phyloP scores from a whole-genome alignment of 73 alveolate genomes.

The Blepharisma stoltei region DNA sequence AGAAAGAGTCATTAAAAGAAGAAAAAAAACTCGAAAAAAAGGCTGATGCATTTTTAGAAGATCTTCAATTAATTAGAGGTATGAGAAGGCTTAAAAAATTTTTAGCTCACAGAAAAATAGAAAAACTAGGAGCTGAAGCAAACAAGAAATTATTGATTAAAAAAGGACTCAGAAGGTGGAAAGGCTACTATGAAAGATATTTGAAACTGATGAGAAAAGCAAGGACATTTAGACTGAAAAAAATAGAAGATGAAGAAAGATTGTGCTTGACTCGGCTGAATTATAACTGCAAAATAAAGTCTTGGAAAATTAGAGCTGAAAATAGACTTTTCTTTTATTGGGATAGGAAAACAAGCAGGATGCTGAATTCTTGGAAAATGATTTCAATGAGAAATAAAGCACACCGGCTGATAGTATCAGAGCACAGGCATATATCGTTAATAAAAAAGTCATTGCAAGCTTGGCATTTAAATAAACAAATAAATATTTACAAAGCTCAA shows the following conservation, averaged over 20 bases:
- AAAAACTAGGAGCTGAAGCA: neutral
- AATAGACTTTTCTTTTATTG: slow-evolving; percentile 18
- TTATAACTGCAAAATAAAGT: neutral
- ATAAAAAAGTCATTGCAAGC: neutral
- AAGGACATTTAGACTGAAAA: neutral
- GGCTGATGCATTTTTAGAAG: slow-evolving; percentile 2
- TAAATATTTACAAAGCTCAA: too few relatives aligned
- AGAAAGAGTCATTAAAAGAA: neutral
- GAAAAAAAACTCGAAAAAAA: neutral
- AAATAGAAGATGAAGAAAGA: neutral
- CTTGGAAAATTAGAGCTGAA: slow-evolving; percentile 29
- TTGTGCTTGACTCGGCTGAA: neutral
- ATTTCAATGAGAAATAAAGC: neutral
- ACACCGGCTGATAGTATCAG: neutral
- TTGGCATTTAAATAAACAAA: too few relatives aligned
- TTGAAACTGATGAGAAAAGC: slow-evolving; percentile 5
- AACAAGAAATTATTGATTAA: neutral
- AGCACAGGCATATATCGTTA: neutral
- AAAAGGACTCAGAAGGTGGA: slow-evolving; percentile 15
- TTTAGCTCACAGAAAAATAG: neutral
- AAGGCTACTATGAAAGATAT: neutral
- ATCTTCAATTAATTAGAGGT: neutral
- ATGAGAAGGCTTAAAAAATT: slow-evolving; percentile 9
- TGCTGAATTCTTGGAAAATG: neutral
- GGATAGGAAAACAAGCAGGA: slow-evolving; percentile 1